Evolutionary conservation across 208 protist species (phyloP).

Genomic region (Trypanosomatidae sp.): DNA sequence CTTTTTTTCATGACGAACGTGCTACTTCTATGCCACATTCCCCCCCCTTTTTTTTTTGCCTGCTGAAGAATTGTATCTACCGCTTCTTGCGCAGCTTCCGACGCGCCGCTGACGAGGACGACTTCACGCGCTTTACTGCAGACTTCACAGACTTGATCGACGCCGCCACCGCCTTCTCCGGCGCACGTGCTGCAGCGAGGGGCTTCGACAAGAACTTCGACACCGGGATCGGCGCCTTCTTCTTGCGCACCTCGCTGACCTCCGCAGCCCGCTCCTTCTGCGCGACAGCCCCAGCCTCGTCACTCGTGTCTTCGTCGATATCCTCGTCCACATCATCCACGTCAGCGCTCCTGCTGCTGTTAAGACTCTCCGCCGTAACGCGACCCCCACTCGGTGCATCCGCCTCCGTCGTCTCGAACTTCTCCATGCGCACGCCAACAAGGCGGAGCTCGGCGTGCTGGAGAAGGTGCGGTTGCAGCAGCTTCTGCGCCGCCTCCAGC

Average conservation of each 20-base stretch:
- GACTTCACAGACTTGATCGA: constrained; percentile 12
- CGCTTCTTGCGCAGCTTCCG: too few species aligned
- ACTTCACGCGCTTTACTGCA: constrained; percentile 15
- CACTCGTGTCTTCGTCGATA: background rate
- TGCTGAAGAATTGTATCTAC: too few species aligned
- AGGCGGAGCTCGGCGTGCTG: constrained; percentile 70
- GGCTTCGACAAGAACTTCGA: constrained; percentile 24
- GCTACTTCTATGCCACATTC: too few species aligned
- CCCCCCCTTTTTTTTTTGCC: too few species aligned
- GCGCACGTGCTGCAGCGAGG: background rate
- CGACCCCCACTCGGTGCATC: too few species aligned
- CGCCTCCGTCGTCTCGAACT: too few species aligned
- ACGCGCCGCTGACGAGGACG: background rate
- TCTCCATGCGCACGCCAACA: constrained; percentile 46
- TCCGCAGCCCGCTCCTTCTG: background rate
- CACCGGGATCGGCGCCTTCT: constrained; percentile 24
- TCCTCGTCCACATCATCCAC: background rate
- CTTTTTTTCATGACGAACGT: too few species aligned
- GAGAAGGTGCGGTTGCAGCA: constrained; percentile 64
- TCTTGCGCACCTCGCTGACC: background rate
- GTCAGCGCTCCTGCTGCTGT: too few species aligned
- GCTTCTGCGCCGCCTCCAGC: constrained; percentile 50
- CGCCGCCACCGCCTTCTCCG: too few species aligned
- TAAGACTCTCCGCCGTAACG: too few species aligned
- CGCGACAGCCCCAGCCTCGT: background rate